Base-by-base conservation (phyloP, 2,329 filamentous ascomycete genomes). In the Tolypocladium guangdongense region DNA sequence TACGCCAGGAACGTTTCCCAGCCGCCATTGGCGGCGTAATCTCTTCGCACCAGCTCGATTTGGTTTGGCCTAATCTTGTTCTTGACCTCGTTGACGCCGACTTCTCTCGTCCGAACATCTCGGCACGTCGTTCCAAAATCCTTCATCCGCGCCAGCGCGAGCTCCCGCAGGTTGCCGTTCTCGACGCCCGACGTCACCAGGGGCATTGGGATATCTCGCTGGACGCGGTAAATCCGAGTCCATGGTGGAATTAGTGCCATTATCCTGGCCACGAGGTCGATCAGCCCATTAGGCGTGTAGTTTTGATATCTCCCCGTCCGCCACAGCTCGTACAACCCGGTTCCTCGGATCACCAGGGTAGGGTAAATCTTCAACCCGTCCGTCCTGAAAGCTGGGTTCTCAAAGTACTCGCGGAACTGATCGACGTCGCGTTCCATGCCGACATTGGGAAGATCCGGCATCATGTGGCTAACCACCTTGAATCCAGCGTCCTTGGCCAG, bases 381-480 rank as follows among this genome's bases (percentile, higher is more conserved):
- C 1, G 95, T 99, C 55, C 93, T 82, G 75, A 99, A 99, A 43
- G 84, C 90, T 1, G 93, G 93, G 67, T 90, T 97, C 66, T 96
- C 90, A 63, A 99, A 99, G 69, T 99, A 99, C 67, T 99, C 95
- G 58, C 89, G 82, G 71, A 99, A 99, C 63, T 99, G 93, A 65
- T 95, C 91, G 45, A 99, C 77, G 66, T 99, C 93, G 63, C 93
- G 86, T 72, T 99, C 95, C 88, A 97, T 96, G 54, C 93, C 93
- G 2, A 99, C 93, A 63, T 99, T 99, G 4, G 93, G 93, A 49
- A 99, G 73, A 67, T 99, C 93, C 1, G 93, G 93, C 93, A 99
- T 99, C 93, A 99, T 99, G 72, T 99, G 93, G 60, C 89, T 95
- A 57, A 99, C 93, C 1, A 99, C 93, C 70, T 99, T 99, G 80